Percentiles rank a stretch among this genome's conserved stretches.
phyloP scores from a whole-genome alignment of 768 basidiomycete species.

The Rhizopogon rudus region DNA sequence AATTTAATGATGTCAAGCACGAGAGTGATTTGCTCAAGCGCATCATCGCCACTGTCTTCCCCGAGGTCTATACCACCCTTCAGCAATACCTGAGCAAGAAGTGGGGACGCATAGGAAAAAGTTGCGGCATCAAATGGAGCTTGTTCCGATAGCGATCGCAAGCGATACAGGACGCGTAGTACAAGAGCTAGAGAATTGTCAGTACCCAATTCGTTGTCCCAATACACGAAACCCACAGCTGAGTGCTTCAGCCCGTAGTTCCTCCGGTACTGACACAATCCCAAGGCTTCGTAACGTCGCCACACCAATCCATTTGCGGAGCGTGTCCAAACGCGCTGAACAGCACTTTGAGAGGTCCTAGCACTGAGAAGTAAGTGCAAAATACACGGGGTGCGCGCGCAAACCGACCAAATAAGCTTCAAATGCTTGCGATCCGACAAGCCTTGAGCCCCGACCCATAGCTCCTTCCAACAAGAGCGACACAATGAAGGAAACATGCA shows the following conservation, averaged over 20 bases:
- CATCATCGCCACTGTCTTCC: constrained; percentile 61
- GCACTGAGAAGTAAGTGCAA: neutral
- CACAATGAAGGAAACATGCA: constrained; percentile 54
- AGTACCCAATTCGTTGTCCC: neutral
- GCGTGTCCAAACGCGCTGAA: constrained; percentile 66
- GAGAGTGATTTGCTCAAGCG: constrained; percentile 77
- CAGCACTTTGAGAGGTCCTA: constrained; percentile 67
- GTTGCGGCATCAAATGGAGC: constrained; percentile 81
- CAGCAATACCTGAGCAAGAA: constrained; percentile 63
- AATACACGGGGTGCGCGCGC: neutral
- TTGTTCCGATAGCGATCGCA: constrained; percentile 79
- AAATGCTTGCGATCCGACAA: constrained; percentile 64
- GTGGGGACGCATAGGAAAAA: constrained; percentile 74
- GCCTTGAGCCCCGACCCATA: constrained; percentile 48
- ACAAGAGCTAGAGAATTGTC: constrained; percentile 53
- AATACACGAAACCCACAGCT: constrained; percentile 20
- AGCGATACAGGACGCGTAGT: constrained; percentile 78
- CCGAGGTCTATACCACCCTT: constrained; percentile 60
- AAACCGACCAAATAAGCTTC: constrained; percentile 72
- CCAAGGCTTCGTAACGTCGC: constrained; percentile 76
- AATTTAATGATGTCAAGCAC: constrained; percentile 36
- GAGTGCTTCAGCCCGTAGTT: constrained; percentile 67
- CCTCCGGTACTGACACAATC: constrained; percentile 62
- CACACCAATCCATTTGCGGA: constrained; percentile 72
- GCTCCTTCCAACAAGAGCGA: constrained; percentile 62